Percentiles rank a stretch among this genome's conserved stretches.
phyloP scores from a whole-genome alignment of 2,329 filamentous ascomycete species.

The Cryphonectria parasitica region DNA sequence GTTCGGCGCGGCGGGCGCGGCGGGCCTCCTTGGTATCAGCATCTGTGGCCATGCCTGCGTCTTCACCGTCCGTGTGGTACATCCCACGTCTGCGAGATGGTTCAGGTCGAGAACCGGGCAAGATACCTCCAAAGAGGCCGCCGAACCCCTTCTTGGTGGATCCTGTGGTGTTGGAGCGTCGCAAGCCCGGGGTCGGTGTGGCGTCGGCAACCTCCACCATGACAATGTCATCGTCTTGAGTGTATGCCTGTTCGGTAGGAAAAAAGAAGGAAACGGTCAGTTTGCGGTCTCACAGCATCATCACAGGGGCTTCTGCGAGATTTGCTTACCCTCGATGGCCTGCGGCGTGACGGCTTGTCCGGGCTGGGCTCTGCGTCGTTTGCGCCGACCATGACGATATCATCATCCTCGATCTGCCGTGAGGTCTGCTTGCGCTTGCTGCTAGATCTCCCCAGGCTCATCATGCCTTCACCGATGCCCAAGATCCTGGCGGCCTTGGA shows the following conservation, averaged over 20 bases:
- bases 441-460: slow-evolving; percentile 44
- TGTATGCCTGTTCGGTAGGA: slow-evolving; percentile 61
- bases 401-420: slow-evolving; percentile 49
- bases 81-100: slow-evolving; percentile 55
- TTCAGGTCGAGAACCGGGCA: slow-evolving; percentile 50
- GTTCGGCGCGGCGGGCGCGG: slow-evolving; percentile 60
- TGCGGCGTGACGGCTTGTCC: slow-evolving; percentile 52
- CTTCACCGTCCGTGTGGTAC: slow-evolving; percentile 57
- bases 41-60: slow-evolving; percentile 55
- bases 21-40: slow-evolving; percentile 64
- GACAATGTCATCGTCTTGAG: slow-evolving; percentile 66
- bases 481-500: slow-evolving; percentile 81
- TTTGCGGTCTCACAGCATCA: slow-evolving; percentile 31
- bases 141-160: slow-evolving; percentile 59
- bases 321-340: slow-evolving; percentile 44
- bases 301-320: slow-evolving; percentile 25
- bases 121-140: slow-evolving; percentile 65
- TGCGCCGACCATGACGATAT: slow-evolving; percentile 52
- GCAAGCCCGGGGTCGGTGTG: slow-evolving; percentile 54
- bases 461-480: slow-evolving; percentile 63
- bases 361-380: slow-evolving; percentile 45
- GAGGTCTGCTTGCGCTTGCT: slow-evolving; percentile 50
- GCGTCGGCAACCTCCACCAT: slow-evolving; percentile 57
- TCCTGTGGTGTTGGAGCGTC: slow-evolving; percentile 64
- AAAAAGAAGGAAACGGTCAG: slow-evolving; percentile 38